These are phyloP conservation scores for Penicillium pulvis DNA, from an alignment of 495 filamentous ascomycete genomes.

Conservation along the genomic window DNA sequence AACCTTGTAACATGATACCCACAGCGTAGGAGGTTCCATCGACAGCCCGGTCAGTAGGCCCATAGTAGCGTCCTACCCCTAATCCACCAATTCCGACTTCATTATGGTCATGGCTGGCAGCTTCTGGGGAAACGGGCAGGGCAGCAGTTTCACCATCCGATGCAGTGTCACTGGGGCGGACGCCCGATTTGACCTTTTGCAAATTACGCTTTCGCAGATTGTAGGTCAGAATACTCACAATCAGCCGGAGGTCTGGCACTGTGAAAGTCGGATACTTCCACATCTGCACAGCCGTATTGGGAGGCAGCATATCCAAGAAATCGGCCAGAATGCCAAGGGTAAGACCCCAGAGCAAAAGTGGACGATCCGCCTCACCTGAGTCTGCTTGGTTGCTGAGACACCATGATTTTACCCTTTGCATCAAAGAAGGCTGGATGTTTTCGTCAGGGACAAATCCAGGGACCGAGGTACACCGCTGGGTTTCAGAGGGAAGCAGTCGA, in stretches of 20 bases:
- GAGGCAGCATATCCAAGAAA: conserved; percentile 70
- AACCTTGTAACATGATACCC: conserved; percentile 66
- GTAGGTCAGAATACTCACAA: conserved; percentile 64
- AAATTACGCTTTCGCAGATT: conserved; percentile 59
- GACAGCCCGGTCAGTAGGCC: conserved; percentile 26
- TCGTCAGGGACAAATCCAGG: conserved; percentile 46
- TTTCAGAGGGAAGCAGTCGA: conserved; percentile 62
- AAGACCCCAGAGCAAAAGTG: conserved; percentile 74
- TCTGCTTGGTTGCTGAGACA: conserved; percentile 36
- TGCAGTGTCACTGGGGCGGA: conserved; percentile 42
- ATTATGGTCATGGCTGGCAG: conserved; percentile 34
- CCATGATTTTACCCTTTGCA: conserved; percentile 35
- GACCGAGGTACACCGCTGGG: conserved; percentile 54
- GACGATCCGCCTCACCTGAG: conserved; percentile 35
- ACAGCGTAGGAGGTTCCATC: conserved; percentile 51
- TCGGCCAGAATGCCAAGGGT: conserved; percentile 73
- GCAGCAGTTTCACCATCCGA: conserved; percentile 48
- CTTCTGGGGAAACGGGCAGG: conserved; percentile 31
- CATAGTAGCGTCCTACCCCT: conserved; percentile 50
- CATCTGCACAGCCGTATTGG: conserved; percentile 59
- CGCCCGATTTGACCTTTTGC: conserved; percentile 40
- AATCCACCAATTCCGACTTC: conserved; percentile 49
- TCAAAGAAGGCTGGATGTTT: conserved; percentile 14
- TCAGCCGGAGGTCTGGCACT: conserved; percentile 59
- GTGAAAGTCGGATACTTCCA: conserved; percentile 80